Base-by-base conservation (phyloP, 2,329 filamentous ascomycete genomes). In the Aspergillus spinulosporus region DNA sequence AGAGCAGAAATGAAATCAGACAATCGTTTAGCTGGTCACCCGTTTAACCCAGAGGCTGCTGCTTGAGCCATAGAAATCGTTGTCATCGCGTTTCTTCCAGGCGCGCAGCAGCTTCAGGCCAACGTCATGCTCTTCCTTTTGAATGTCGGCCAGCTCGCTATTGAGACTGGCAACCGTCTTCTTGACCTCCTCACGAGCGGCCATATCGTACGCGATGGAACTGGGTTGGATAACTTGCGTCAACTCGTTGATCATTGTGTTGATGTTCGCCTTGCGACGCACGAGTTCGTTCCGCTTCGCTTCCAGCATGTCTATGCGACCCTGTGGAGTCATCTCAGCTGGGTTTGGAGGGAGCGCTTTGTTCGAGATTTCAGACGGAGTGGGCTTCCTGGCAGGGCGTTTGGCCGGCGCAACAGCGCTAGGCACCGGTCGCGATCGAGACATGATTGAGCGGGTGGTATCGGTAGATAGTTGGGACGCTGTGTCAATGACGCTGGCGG, bases 1-100 rank as follows among this genome's bases (percentile, higher is more conserved):
- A 37, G 32, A 37, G n/a, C 34, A 37, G 11, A 37, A 37, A 37
- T 21, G 21, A 21, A 21, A 21, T 21, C 21, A 21, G 32, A 34
- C 32, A 47, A 15, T 34, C 12, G 15, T 58, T 82, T 71, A 88
- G 59, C 80, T 83, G 15, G 89, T 92, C 59, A 92, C 87, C 61
- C 90, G 81, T 66, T 87, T 83, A 48, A 95, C 88, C 90, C 90
- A 95, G 7, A 95, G 74, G 31, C 83, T 83, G 8, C 84, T 84
- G 66, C 89, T 64, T 56, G 72, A 72, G 32, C 74, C 72, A 54
- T 71, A 71, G 26, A 62, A 63, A 46, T 75, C 71, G 51, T 88
- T 82, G 61, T 87, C 83, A 65, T 92, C 88, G 64, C 86, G 80
- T 47, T 89, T 82, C 76, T 90, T 92, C 74, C 89, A 88, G 7